Evolutionary conservation across 371 early-diverging fungal genomes (phyloP), one percentile per base, ranked within the genome.

Genomic region (Rhizopus arrhizus): DNA sequence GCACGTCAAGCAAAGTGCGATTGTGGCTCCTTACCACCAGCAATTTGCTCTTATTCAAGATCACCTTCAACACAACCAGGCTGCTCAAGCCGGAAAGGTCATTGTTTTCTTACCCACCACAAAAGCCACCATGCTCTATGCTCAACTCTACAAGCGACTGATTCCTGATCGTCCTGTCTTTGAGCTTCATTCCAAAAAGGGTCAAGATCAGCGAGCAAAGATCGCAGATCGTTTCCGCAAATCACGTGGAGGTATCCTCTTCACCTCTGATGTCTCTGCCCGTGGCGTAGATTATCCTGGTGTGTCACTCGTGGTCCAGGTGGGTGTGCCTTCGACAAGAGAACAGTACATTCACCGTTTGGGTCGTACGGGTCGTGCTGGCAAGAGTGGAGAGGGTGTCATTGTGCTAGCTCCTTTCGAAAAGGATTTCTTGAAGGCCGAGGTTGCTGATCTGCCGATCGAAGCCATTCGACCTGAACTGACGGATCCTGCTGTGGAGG

Each of bases 261-360:
- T 99, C 62, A 98, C 99, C 1, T 95, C 99, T 0, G 99, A 99
- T 77, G 98, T 99, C 5, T 98, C 98, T 56, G 99, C 99, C 36
- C 93, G 99, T 68, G 99, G 99, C 40, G 92, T 99, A 13, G 99
- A 99, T 77, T 98, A 98, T 55, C 98, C 99, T 16, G 95, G 92
- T 73, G 96, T 99, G 3, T 89, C 91, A 0, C 78, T 95, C 48
- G 97, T 98, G 6, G 54, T 98, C 16, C 99, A 99, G 80, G 85
- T 96, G 45, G 99, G 99, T 68, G 82, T 95, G 3, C 98, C 99
- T 28, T 80, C 88, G 6, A 76, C 84, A 51, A 77, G 89, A 53
- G 98, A 99, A 65, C 93, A 95, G 72, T 99, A 97, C 70, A 89
- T 97, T 51, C 99, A 99, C 78, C 90, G 99, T 56, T 77, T 99